Percentiles rank a stretch among this genome's conserved stretches.
Evolutionary conservation across 352 stramenopile genomes (phyloP).

Genomic region (Phytopythium mirpurense): DNA sequence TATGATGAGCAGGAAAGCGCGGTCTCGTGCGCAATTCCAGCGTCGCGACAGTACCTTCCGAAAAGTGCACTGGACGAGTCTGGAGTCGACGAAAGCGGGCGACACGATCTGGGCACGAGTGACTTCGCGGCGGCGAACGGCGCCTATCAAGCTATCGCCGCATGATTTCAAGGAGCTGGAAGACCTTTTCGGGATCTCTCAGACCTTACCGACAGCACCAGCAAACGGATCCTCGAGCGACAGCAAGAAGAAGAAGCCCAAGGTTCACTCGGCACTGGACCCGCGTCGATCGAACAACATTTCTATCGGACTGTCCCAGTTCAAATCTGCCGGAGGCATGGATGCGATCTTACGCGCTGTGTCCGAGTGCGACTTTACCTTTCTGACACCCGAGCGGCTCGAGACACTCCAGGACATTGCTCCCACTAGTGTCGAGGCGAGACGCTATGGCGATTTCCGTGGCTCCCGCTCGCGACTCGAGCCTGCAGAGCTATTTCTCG

Average conservation of each 20-base stretch:
- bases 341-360: slow-evolving; percentile 43
- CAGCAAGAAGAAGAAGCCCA: slow-evolving; percentile 21
- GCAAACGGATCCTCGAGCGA: slow-evolving; percentile 12
- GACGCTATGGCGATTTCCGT: slow-evolving; percentile 68
- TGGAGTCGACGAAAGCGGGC: slow-evolving; percentile 49
- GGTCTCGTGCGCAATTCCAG: slow-evolving; percentile 13
- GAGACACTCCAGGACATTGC: slow-evolving; percentile 63
- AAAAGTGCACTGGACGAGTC: slow-evolving; percentile 78
- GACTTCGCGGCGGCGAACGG: slow-evolving; percentile 52
- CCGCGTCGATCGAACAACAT: slow-evolving; percentile 79
- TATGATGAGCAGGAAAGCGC: slow-evolving; percentile 11
- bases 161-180: slow-evolving; percentile 65
- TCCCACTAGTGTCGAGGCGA: slow-evolving; percentile 52
- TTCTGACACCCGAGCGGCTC: slow-evolving; percentile 56
- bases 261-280: slow-evolving; percentile 53
- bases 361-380: slow-evolving; percentile 47
- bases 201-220: slow-evolving; percentile 6
- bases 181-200: slow-evolving; percentile 41
- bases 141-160: slow-evolving; percentile 63
- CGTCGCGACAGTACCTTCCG: slow-evolving; percentile 51
- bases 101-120: slow-evolving; percentile 73
- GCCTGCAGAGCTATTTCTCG: slow-evolving; percentile 53
- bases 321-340: slow-evolving; percentile 49
- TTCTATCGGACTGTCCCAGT: slow-evolving; percentile 72
- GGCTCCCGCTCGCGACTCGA: slow-evolving; percentile 46